Conservation (phyloP, 352 stramenopile genomes). For the Pythium sp. region DNA sequence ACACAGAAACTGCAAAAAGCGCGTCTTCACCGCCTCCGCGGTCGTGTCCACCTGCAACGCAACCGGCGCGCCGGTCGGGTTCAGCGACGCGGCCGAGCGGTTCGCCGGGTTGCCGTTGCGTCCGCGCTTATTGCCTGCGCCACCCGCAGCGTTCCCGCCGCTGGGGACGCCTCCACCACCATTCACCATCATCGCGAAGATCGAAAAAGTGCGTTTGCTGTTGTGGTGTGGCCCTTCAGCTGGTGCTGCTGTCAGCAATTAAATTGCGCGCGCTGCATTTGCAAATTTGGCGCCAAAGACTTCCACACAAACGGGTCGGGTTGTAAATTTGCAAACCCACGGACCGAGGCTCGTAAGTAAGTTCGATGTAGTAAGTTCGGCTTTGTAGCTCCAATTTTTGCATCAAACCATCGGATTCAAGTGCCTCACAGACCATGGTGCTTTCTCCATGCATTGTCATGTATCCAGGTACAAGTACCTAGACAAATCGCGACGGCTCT, state of each 20-base stretch:
- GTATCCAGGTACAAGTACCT: background rate
- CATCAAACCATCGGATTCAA: background rate
- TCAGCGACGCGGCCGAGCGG: constrained; percentile 28
- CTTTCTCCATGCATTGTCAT: background rate
- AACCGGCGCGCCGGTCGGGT: constrained; percentile 33
- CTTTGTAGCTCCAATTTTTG: background rate
- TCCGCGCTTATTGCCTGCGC: constrained; percentile 35
- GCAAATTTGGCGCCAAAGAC: constrained; percentile 12
- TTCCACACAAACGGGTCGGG: too few relatives aligned
- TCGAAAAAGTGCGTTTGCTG: background rate
- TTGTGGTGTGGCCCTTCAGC: background rate
- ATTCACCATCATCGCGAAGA: constrained; percentile 17
- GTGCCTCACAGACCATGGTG: background rate
- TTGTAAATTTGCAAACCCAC: too few relatives aligned
- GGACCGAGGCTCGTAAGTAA: too few relatives aligned
- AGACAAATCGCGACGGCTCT: background rate
- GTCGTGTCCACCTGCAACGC: constrained; percentile 69
- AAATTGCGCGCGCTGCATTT: background rate
- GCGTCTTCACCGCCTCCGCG: constrained; percentile 77
- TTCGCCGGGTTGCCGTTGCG: constrained; percentile 27
- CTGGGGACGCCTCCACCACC: constrained; percentile 9
- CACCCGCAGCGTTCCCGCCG: background rate
- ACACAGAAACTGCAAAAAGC: constrained; percentile 83
- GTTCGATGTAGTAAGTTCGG: background rate
- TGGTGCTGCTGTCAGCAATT: too few relatives aligned